A percentile compares a stretch with the other conserved stretches of the same genome.
These are phyloP conservation scores for Lactarius sp. DNA, from an alignment of 768 basidiomycete genomes.

Conservation along the genomic window DNA sequence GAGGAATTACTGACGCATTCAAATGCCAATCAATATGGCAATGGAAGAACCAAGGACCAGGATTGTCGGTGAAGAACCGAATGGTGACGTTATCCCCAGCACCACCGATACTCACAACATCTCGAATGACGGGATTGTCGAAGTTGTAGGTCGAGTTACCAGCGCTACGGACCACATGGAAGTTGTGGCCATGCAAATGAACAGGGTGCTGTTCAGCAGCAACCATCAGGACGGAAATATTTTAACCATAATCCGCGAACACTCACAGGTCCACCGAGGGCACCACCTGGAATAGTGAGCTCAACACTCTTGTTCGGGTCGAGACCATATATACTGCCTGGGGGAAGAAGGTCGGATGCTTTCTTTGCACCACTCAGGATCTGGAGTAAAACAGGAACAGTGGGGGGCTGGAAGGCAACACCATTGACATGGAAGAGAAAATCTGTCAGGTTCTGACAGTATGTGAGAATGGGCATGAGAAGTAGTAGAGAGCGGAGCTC, in stretches of 20 bases:
- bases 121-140: conserved; percentile 24
- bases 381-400: conserved; percentile 51
- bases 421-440: conserved; percentile 35
- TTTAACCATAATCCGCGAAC: too few species aligned
- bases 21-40: conserved; percentile 34
- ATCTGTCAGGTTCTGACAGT: neutral
- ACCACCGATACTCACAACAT: conserved; percentile 25
- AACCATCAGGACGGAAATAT: neutral
- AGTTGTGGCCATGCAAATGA: conserved; percentile 21
- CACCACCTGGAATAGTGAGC: conserved; percentile 42
- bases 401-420: conserved; percentile 30
- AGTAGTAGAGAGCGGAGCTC: conserved; percentile 25
- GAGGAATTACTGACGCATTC: conserved; percentile 47
- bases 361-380: conserved; percentile 49
- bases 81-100: conserved; percentile 24
- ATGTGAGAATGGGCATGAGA: neutral
- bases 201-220: conserved; percentile 15
- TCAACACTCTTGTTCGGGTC: conserved; percentile 46
- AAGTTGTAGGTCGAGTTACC: conserved; percentile 16
- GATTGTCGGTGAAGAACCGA: conserved; percentile 31
- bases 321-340: conserved; percentile 43
- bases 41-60: conserved; percentile 31
- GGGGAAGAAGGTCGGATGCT: conserved; percentile 46
- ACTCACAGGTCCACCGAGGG: conserved; percentile 31
- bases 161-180: conserved; percentile 16